phyloP scores from a whole-genome alignment of 2,329 filamentous ascomycete genomes.

The Whalleya microplaca region DNA sequence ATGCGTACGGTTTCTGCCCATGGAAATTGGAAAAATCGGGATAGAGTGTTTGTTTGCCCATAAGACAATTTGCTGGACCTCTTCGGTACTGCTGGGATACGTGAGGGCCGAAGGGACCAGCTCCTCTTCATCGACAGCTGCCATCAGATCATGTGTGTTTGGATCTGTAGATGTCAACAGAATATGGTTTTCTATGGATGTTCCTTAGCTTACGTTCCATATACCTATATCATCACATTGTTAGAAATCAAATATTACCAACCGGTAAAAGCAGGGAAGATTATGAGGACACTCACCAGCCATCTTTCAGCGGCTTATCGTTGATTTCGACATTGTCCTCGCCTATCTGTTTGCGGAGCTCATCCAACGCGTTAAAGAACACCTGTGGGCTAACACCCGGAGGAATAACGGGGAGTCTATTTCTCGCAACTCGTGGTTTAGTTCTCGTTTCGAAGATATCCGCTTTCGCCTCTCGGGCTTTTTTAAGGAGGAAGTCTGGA shows the following conservation, averaged over 20 bases:
- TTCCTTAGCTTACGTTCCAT: constrained; percentile 33
- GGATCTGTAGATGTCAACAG: constrained; percentile 33
- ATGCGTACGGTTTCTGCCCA: constrained; percentile 37
- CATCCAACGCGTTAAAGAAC: constrained; percentile 41
- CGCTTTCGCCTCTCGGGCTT: constrained; percentile 40
- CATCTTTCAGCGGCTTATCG: constrained; percentile 45
- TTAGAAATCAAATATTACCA: background rate
- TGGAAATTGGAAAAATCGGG: constrained; percentile 35
- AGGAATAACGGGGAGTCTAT: constrained; percentile 42
- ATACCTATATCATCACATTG: constrained; percentile 26
- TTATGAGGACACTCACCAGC: constrained; percentile 39
- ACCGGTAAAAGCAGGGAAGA: too few relatives aligned
- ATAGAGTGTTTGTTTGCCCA: constrained; percentile 38
- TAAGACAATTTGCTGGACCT: constrained; percentile 38
- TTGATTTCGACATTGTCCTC: constrained; percentile 45
- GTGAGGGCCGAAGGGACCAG: constrained; percentile 50
- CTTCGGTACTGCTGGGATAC: constrained; percentile 35
- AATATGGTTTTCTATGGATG: background rate
- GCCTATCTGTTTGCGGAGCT: constrained; percentile 41
- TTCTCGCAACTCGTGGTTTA: constrained; percentile 34
- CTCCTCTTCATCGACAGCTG: constrained; percentile 49
- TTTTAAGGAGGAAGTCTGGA: constrained; percentile 41
- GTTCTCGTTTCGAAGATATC: constrained; percentile 40
- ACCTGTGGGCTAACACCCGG: constrained; percentile 40
- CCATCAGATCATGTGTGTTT: constrained; percentile 47